Conservation (phyloP, 2,329 filamentous ascomycete species). For the Fusarium sulawesiense region DNA sequence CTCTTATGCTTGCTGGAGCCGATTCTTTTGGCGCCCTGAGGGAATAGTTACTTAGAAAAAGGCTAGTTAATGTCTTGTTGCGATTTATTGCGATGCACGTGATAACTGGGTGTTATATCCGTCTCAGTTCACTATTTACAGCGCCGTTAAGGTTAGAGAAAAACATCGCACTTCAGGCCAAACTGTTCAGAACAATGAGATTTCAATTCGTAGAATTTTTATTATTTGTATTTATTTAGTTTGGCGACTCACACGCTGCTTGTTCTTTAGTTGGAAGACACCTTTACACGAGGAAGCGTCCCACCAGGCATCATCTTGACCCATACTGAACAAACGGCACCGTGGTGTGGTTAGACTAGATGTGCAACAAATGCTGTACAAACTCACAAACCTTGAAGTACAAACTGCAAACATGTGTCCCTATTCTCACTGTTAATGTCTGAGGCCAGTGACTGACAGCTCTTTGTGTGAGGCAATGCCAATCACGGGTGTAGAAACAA, state of each 20-base stretch:
- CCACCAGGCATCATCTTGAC: background rate
- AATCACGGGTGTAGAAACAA: background rate
- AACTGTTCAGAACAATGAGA: background rate
- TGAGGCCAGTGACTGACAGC: background rate
- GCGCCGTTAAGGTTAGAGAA: background rate
- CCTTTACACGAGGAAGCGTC: background rate
- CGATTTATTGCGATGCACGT: background rate
- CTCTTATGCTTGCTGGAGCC: no score
- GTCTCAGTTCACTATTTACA: background rate
- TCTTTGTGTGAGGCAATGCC: background rate
- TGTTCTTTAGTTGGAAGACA: no score
- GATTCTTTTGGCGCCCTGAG: no score
- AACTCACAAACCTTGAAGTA: background rate
- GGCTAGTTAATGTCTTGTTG: no score
- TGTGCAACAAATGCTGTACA: background rate
- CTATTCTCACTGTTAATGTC: background rate
- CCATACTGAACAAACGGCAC: background rate
- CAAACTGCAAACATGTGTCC: background rate
- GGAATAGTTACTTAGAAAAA: no score
- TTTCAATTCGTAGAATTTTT: background rate
- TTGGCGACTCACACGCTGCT: rapidly evolving
- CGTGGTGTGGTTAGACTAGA: background rate
- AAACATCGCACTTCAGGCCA: background rate
- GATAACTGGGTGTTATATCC: rapidly evolving
- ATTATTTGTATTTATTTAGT: rapidly evolving